Conservation (phyloP, 768 basidiomycete genomes). For the Leccinum imitatum region DNA sequence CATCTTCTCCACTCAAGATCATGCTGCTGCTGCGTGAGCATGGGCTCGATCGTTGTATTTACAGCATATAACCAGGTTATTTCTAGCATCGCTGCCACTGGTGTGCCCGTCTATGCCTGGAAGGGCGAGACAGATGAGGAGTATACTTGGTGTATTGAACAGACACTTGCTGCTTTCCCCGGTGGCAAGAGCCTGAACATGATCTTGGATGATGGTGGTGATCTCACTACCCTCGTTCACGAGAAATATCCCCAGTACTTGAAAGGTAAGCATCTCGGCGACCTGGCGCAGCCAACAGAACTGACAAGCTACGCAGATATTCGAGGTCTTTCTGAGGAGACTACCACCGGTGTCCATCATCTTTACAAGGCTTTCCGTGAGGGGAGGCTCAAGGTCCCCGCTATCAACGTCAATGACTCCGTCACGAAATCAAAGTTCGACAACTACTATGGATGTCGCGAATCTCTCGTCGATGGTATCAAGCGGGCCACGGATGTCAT, state of each 20-base stretch:
- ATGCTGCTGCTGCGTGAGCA: conserved; percentile 93
- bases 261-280: conserved; percentile 43
- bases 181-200: conserved; percentile 87
- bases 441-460: conserved; percentile 98
- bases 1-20: conserved; percentile 99
- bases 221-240: conserved; percentile 92
- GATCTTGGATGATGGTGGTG: conserved; percentile 99
- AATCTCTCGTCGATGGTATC: conserved; percentile 99
- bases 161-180: conserved; percentile 87
- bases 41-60: background rate
- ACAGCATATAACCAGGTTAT: conserved; percentile 2
- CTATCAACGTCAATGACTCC: conserved; percentile 99
- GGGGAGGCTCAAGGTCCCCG: conserved; percentile 93
- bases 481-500: conserved; percentile 99
- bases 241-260: conserved; percentile 95
- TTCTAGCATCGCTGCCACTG: conserved; percentile 89
- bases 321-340: conserved; percentile 96
- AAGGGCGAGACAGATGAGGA: conserved; percentile 99
- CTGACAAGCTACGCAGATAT: conserved; percentile 51
- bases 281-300: background rate
- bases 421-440: conserved; percentile 99
- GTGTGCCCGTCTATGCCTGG: conserved; percentile 98
- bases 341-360: conserved; percentile 99
- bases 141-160: conserved; percentile 97
- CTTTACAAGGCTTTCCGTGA: conserved; percentile 98